Evolutionary conservation across 2,329 filamentous ascomycete species (phyloP).

Genomic region (Calycina herbarum): DNA sequence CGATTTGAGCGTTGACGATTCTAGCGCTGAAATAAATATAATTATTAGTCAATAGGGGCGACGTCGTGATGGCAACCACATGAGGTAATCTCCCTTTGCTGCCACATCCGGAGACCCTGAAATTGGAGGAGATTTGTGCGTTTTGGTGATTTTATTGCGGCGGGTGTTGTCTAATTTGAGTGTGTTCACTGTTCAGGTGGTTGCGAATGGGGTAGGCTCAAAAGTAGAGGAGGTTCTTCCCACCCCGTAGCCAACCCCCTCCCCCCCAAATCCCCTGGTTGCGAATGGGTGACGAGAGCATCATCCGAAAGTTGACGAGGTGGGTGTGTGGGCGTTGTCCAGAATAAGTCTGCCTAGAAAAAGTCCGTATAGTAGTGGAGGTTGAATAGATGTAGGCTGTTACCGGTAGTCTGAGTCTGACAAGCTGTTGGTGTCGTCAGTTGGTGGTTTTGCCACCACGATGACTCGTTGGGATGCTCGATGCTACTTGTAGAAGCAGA

Average conservation of each 20-base stretch:
- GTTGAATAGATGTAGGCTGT: neutral
- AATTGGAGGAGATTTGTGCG: neutral
- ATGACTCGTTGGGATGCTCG: neutral
- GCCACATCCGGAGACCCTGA: neutral
- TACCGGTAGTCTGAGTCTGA: neutral
- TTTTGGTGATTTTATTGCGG: neutral
- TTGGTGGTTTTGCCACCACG: neutral
- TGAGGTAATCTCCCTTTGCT: neutral
- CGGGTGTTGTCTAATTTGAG: slow-evolving; percentile 1
- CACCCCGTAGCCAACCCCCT: too few species aligned
- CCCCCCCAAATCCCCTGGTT: too few species aligned
- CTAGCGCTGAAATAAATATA: neutral
- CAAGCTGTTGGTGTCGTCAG: slow-evolving; percentile 3
- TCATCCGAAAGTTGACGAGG: neutral
- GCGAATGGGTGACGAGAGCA: neutral
- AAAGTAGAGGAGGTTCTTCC: neutral
- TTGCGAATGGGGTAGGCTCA: too few species aligned
- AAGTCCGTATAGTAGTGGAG: neutral
- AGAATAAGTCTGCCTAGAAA: neutral
- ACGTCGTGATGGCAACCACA: neutral
- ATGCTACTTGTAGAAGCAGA: neutral
- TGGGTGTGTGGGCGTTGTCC: neutral
- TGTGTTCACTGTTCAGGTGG: neutral
- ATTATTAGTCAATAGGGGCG: neutral
- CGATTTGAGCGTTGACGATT: too few species aligned